phyloP scores from a whole-genome alignment of 768 basidiomycete species.

The Baorangia bicolor region DNA sequence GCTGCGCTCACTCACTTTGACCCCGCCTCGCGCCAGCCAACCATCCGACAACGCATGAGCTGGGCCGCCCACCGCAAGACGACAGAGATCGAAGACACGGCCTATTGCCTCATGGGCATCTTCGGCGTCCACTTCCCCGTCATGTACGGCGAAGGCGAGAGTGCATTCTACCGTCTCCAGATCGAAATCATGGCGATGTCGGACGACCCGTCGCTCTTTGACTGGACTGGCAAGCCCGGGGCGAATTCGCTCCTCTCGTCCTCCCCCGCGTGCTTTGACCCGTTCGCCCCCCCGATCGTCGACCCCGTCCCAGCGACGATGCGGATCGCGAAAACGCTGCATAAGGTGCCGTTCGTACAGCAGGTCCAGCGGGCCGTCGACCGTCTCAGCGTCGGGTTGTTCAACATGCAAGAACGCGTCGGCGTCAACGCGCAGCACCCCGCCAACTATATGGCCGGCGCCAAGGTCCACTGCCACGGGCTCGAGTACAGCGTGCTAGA shows the following conservation, averaged over 20 bases:
- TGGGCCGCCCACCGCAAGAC: constrained; percentile 33
- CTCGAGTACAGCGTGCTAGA: constrained; percentile 17
- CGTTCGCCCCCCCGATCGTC: constrained; percentile 15
- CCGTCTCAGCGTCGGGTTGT: constrained; percentile 11
- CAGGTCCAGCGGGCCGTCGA: constrained; percentile 17
- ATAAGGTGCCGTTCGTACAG: constrained; percentile 12
- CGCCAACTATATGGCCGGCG: constrained; percentile 20
- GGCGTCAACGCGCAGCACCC: constrained; percentile 22
- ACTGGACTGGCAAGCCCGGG: constrained; percentile 21
- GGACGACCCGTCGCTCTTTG: constrained; percentile 25
- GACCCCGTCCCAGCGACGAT: constrained; percentile 20
- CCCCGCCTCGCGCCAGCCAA: constrained; percentile 11
- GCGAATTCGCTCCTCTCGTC: constrained; percentile 19
- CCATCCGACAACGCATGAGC: constrained; percentile 23
- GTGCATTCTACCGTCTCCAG: constrained; percentile 29
- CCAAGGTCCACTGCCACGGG: constrained; percentile 21
- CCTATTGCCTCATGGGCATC: constrained; percentile 31
- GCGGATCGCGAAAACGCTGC: not conserved
- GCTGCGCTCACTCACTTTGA: constrained; percentile 18
- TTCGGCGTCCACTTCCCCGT: constrained; percentile 29
- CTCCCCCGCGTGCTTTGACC: constrained; percentile 22
- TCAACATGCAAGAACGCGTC: constrained; percentile 20
- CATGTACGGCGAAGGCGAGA: constrained; percentile 29
- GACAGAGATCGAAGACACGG: constrained; percentile 28
- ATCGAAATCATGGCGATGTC: constrained; percentile 26